Conservation (phyloP, 2,329 filamentous ascomycete genomes). For the Cytospora piceae region DNA sequence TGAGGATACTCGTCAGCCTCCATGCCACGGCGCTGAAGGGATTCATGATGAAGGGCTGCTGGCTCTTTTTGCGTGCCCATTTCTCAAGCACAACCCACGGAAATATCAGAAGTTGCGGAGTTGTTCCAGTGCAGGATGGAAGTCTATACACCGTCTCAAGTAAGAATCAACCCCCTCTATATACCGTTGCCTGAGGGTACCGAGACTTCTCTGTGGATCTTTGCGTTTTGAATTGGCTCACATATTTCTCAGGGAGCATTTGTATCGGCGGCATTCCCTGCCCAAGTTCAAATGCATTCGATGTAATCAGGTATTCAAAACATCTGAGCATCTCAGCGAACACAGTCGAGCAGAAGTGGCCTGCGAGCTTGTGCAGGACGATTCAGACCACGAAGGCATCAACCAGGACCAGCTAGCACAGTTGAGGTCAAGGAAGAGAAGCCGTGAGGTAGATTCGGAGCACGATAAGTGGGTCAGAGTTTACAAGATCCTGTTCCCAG, state of each 20-base stretch:
- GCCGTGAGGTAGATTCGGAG: neutral
- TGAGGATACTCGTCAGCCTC: no score
- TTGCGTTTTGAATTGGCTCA: neutral
- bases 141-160: neutral
- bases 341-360: slow-evolving; percentile 1
- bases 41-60: no score
- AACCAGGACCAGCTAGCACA: neutral
- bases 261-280: slow-evolving; percentile 1
- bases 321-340: neutral
- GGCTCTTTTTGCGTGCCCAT: neutral
- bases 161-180: neutral
- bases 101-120: neutral
- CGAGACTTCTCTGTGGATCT: no score
- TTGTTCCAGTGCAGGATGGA: neutral
- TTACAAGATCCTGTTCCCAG: slow-evolving; percentile 6
- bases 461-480: neutral
- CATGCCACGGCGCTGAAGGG: no score
- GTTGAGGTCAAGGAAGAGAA: slow-evolving; percentile 2
- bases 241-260: neutral
- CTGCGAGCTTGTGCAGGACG: neutral
- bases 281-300: slow-evolving; percentile 4
- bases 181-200: no score
- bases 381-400: neutral
- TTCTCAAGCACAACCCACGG: neutral
- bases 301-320: neutral